Conservation (phyloP, 192 early-diverging fungal genomes). For the Coemansia sp. region DNA sequence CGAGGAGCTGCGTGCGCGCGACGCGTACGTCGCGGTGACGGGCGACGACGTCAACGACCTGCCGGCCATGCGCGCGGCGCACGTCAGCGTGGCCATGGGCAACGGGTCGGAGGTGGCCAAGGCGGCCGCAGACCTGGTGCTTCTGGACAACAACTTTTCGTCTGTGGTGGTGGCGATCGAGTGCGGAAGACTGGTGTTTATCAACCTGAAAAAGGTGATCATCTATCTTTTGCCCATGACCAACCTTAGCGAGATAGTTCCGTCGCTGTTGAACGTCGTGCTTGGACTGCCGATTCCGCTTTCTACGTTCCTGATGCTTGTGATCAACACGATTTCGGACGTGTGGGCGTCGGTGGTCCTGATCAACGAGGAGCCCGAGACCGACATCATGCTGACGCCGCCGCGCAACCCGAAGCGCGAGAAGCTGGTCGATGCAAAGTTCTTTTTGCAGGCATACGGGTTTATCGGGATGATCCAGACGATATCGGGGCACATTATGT, state of each 20-base stretch:
- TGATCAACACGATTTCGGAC: slow-evolving; percentile 66
- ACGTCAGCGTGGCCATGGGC: slow-evolving; percentile 87
- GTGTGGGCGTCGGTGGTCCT: slow-evolving; percentile 62
- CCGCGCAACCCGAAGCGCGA: slow-evolving; percentile 73
- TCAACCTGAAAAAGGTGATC: slow-evolving; percentile 87
- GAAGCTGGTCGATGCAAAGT: slow-evolving; percentile 60
- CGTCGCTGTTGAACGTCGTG: slow-evolving; percentile 74
- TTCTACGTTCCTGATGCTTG: slow-evolving; percentile 77
- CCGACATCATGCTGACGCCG: slow-evolving; percentile 63
- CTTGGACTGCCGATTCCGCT: slow-evolving; percentile 77
- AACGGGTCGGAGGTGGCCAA: slow-evolving; percentile 76
- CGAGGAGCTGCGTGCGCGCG: slow-evolving; percentile 66
- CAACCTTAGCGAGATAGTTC: slow-evolving; percentile 70
- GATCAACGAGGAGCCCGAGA: slow-evolving; percentile 75
- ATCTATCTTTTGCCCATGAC: slow-evolving; percentile 78
- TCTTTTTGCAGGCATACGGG: slow-evolving; percentile 72
- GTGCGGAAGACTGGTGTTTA: slow-evolving; percentile 77
- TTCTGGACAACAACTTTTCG: slow-evolving; percentile 65
- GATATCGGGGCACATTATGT: slow-evolving; percentile 65
- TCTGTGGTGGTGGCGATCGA: slow-evolving; percentile 72
- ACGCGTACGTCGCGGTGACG: slow-evolving; percentile 76
- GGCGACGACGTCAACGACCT: slow-evolving; percentile 93
- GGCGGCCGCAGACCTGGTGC: slow-evolving; percentile 65
- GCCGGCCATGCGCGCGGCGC: slow-evolving; percentile 86
- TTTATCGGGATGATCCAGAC: slow-evolving; percentile 73